These are phyloP conservation scores for Triticum monococcum DNA, from an alignment of 176 grass and related monocot species.

Conservation along the genomic window DNA sequence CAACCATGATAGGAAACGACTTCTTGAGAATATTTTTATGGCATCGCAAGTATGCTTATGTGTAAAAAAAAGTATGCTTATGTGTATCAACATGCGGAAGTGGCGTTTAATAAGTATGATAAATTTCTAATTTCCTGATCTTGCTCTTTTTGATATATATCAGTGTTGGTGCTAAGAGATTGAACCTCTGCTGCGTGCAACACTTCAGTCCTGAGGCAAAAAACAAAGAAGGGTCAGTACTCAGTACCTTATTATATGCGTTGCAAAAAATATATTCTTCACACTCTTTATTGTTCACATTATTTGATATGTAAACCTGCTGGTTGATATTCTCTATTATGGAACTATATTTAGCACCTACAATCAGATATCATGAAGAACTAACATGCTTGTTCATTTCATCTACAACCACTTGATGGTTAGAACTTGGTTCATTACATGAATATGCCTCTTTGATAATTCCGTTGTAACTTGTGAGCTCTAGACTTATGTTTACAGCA, in stretches of 20 bases:
- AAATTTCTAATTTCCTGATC: background rate
- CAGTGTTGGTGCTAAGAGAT: slow-evolving; percentile 63
- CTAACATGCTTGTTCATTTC: background rate
- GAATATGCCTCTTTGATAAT: background rate
- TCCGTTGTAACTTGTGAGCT: background rate
- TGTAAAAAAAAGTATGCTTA: background rate
- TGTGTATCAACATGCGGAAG: background rate
- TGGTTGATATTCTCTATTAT: background rate
- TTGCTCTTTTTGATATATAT: background rate
- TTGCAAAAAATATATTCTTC: background rate
- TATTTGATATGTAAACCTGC: background rate
- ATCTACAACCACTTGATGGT: background rate
- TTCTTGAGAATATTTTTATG: no score
- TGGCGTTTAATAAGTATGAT: no score
- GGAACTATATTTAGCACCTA: background rate
- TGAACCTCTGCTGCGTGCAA: slow-evolving; percentile 40
- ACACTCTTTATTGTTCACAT: background rate
- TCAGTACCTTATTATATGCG: background rate
- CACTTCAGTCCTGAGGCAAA: slow-evolving; percentile 39
- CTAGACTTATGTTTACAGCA: background rate
- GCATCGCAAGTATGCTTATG: no score
- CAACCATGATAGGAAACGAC: background rate
- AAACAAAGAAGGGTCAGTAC: slow-evolving; percentile 59
- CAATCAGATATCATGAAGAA: background rate
- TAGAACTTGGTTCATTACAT: background rate